Base-by-base conservation (phyloP, 2,329 filamentous ascomycete species). In the Chaetomiaceae sp. region DNA sequence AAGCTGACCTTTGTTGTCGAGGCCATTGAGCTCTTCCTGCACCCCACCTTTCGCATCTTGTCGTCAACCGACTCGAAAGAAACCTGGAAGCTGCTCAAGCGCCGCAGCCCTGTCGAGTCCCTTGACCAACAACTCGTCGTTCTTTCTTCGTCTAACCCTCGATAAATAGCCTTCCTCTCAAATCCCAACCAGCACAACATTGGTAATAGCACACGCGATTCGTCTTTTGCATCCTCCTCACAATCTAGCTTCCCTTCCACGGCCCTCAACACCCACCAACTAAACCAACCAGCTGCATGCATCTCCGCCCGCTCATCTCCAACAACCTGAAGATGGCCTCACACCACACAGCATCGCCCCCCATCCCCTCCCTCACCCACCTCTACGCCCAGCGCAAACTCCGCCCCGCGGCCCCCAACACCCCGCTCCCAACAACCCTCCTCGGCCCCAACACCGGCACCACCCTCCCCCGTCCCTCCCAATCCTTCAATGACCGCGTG, bases 401-500 rank as follows among this genome's bases (percentile, higher is more conserved):
- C 35, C 27, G 41, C 2, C 19, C 50, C 4, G 20, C 35, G 3
- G 3, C 50, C 13, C 8, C 45, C 40, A 38, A 30, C 47, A 35
- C 51, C 17, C 43, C 50, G 20, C 51, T 54, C 2, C 57, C 60
- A 2, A 8, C 23, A 54, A 61, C 56, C 45, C 39, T 39, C 58
- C 19, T 64, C 30, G 50, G 62, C 12, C 55, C 65, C 5, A 42
- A 45, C 30, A 20, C 40, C 9, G 44, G 31, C 31, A 45, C 47
- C 44, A 58, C 35, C 35, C 57, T 58, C 34, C 59, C 46, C 43
- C 19, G 58, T 34, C 64, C 67, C 4, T 80, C 77, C n/a, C 66
- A 75, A 50, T 60, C 68, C 9, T 72, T 87, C 70, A 95, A 95
- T 71, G 70, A 81, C 64, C 83, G 80, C 56, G 76, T 96, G 61